Evolutionary conservation across 257 asterid genomes (phyloP), one percentile per base, ranked within the genome.

Genomic region (Gentiana straminea): DNA sequence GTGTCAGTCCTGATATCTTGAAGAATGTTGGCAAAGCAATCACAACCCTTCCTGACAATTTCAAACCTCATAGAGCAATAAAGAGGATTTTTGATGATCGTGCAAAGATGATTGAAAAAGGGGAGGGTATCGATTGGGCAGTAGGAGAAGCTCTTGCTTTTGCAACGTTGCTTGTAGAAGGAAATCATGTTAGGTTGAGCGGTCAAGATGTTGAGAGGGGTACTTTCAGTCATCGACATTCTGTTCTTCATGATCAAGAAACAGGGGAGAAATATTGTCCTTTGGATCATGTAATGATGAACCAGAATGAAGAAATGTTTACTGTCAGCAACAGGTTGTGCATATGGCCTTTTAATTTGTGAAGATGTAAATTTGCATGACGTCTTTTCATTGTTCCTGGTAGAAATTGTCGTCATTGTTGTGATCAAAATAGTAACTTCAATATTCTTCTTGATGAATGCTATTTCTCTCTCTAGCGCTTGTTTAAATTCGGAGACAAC

Each of bases 201-300:
- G 98, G 98, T 64, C 98, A 91, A 76, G 98, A 91, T 61, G 98
- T 91, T 57, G 98, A 91, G 80, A 78, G 98, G 52, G 98, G 98
- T 51, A 91, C 96, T 76, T 91, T 91, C 70, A 91, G 98, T 76
- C 98, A 91, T 67, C 86, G 98, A 55, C 98, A 91, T 67, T 63
- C 96, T 34, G 89, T 91, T 68, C 48, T 91, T 69, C 98, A 91
- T 63, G 95, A 91, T 68, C 98, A 91, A 69, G 96, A 91, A 70
- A 82, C 96, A 2, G 98, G 95, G 49, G 86, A 63, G 49, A 43
- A 57, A 60, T 87, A 84, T 80, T 91, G 98, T 74, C 98, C 98
- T 69, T 60, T 91, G 52, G 98, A 91, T 79, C 95, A 87, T 81
- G 82, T 91, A 46, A 78, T 81, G 76, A 79, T 77, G 65, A 82